Conservation (phyloP, 805 yeast genomes). For the Metschnikowia picachoensis region DNA sequence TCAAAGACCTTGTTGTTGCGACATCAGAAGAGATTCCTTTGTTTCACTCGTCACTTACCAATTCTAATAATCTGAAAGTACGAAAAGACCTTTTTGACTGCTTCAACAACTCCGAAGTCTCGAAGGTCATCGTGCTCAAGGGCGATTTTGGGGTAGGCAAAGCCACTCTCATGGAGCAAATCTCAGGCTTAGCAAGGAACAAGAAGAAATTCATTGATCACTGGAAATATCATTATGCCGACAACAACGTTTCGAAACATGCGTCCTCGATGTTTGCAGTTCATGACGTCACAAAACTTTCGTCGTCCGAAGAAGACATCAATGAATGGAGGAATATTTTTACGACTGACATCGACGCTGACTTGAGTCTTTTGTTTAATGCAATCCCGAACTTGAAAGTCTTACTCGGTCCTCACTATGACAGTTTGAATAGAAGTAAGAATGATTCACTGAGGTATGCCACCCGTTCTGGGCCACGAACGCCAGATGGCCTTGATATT, state of each 20-base stretch:
- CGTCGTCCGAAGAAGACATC: conserved; percentile 32
- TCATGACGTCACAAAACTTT: conserved; percentile 32
- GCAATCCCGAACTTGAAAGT: conserved; percentile 44
- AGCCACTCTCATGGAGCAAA: conserved; percentile 37
- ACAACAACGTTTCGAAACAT: conserved; percentile 30
- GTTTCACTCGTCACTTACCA: conserved; percentile 11
- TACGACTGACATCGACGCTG: conserved; percentile 35
- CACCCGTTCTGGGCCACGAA: neutral
- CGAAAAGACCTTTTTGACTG: conserved; percentile 5
- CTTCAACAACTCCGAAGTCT: conserved; percentile 5
- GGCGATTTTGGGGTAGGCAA: conserved; percentile 49
- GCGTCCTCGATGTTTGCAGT: conserved; percentile 36
- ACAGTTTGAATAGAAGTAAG: conserved; percentile 7
- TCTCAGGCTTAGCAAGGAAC: conserved; percentile 32
- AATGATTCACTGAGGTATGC: neutral
- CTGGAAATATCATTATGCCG: conserved; percentile 30
- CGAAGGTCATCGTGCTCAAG: conserved; percentile 27
- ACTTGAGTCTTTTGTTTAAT: conserved; percentile 37
- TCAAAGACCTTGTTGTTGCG: conserved; percentile 1
- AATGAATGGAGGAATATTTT: conserved; percentile 40
- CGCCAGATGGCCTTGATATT: conserved; percentile 2
- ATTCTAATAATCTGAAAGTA: neutral
- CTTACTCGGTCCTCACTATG: conserved; percentile 42
- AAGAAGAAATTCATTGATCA: conserved; percentile 26
- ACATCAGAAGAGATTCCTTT: conserved; percentile 6